Conservation (phyloP, 352 stramenopile species). For the Pythium aquatile region DNA sequence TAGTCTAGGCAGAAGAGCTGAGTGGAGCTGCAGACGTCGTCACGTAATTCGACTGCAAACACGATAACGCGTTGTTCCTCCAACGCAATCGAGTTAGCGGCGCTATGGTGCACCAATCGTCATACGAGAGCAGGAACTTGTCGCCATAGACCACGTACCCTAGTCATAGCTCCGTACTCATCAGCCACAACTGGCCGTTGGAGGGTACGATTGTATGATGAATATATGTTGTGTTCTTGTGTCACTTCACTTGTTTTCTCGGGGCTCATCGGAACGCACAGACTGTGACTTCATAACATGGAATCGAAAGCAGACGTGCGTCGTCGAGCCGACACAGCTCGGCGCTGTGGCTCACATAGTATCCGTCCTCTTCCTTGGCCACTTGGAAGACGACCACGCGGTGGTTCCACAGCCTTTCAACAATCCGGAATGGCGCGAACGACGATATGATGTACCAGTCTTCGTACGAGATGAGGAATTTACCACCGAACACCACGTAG, state of each 20-base stretch:
- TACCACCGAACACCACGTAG: constrained; percentile 13
- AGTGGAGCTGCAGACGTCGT: not conserved
- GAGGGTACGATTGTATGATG: no score
- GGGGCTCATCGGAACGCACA: constrained; percentile 3
- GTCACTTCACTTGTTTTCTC: not conserved
- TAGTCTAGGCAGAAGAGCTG: constrained; percentile 7
- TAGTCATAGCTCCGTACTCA: constrained; percentile 8
- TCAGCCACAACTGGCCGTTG: no score
- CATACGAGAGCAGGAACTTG: constrained; percentile 15
- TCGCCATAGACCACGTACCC: constrained; percentile 20
- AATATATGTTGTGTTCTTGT: no score
- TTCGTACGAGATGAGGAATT: constrained; percentile 18
- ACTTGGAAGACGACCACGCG: constrained; percentile 18
- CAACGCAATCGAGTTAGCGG: constrained; percentile 10
- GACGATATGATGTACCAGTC: constrained; percentile 22
- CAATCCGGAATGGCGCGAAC: constrained; percentile 11
- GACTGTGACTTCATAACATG: constrained; percentile 11
- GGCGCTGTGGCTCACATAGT: constrained; percentile 1
- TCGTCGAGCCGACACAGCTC: constrained; percentile 13
- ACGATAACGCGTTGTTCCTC: constrained; percentile 20
- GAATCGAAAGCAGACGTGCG: constrained; percentile 2
- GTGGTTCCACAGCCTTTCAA: constrained; percentile 22
- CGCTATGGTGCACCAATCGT: constrained; percentile 24
- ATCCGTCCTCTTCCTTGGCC: not conserved
- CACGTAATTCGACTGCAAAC: constrained; percentile 1